Conservation (phyloP, 345 rosid species). For the Linum trigynum region DNA sequence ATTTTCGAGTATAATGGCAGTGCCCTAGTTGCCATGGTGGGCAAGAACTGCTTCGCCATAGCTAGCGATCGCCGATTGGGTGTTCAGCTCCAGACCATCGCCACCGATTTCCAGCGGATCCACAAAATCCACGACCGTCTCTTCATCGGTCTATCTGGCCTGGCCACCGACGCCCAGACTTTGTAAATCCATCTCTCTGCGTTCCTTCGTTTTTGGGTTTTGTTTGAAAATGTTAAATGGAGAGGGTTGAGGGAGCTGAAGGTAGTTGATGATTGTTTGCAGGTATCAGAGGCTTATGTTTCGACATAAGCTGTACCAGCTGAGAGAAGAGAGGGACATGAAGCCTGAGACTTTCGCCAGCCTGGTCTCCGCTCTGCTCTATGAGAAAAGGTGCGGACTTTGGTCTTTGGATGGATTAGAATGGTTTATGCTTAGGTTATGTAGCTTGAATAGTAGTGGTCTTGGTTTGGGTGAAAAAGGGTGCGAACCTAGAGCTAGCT, state of each 20-base stretch:
- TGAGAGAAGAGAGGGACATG: constrained; percentile 95
- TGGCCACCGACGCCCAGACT: constrained; percentile 88
- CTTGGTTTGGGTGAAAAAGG: too few species aligned
- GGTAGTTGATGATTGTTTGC: constrained; percentile 16
- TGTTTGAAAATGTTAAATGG: background rate
- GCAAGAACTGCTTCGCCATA: constrained; percentile 96
- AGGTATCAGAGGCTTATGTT: constrained; percentile 90
- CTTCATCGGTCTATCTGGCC: constrained; percentile 86
- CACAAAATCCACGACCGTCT: constrained; percentile 75
- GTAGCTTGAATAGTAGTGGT: too few species aligned
- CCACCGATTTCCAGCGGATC: constrained; percentile 90
- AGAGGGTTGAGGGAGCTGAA: background rate
- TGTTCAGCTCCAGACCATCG: constrained; percentile 89
- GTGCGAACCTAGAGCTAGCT: too few species aligned
- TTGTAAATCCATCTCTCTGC: constrained; percentile 29
- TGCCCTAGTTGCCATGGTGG: constrained; percentile 97
- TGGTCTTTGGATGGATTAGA: background rate
- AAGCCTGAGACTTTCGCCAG: constrained; percentile 98
- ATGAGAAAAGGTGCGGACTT: constrained; percentile 70
- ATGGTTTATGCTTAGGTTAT: too few species aligned
- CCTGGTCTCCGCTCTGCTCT: constrained; percentile 86
- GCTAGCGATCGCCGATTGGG: constrained; percentile 94
- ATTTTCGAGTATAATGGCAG: constrained; percentile 98
- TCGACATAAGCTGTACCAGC: constrained; percentile 81
- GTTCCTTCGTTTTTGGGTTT: background rate